These are phyloP conservation scores for Oryza meridionalis DNA, from an alignment of 176 grass and related monocot species.

Conservation along the genomic window DNA sequence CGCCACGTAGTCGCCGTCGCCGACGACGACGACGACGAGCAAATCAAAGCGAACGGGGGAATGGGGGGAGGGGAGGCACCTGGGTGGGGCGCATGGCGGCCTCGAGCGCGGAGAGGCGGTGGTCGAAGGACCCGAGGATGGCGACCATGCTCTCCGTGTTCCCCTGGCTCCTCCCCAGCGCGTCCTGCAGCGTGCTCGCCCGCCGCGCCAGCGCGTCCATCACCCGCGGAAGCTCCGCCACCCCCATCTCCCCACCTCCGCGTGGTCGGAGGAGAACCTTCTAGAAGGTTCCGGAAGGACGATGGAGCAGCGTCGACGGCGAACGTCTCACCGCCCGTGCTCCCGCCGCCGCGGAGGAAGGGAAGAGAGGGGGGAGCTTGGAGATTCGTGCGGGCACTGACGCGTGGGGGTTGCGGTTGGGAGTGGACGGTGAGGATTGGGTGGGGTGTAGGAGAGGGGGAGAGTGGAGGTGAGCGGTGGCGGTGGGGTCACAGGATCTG, in stretches of 20 bases:
- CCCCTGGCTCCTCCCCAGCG: slow-evolving; percentile 57
- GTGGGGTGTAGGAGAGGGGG: neutral
- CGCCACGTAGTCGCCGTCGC: too few species aligned
- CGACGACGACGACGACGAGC: neutral
- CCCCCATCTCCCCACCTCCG: slow-evolving; percentile 20
- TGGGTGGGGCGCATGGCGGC: slow-evolving; percentile 69
- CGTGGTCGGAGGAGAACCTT: neutral
- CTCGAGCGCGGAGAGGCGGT: slow-evolving; percentile 71
- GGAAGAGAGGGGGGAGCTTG: too few species aligned
- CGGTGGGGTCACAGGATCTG: neutral
- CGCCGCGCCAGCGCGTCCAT: slow-evolving; percentile 46
- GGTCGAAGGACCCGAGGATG: slow-evolving; percentile 67
- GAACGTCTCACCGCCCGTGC: neutral
- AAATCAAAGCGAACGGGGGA: neutral
- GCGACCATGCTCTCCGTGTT: slow-evolving; percentile 56
- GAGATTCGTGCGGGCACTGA: neutral
- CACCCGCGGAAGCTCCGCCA: slow-evolving; percentile 28
- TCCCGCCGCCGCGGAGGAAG: neutral
- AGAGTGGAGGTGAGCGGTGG: too few species aligned
- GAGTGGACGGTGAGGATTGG: neutral
- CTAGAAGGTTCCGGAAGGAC: slow-evolving; percentile 16
- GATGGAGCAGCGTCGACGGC: too few species aligned
- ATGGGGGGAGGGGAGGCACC: slow-evolving; percentile 15
- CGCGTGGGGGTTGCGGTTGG: neutral
- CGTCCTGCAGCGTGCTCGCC: slow-evolving; percentile 54